Percentiles rank a stretch among this genome's conserved stretches.
Evolutionary conservation across 345 rosid species (phyloP).

Genomic region (Erysimum cheiranthoides): DNA sequence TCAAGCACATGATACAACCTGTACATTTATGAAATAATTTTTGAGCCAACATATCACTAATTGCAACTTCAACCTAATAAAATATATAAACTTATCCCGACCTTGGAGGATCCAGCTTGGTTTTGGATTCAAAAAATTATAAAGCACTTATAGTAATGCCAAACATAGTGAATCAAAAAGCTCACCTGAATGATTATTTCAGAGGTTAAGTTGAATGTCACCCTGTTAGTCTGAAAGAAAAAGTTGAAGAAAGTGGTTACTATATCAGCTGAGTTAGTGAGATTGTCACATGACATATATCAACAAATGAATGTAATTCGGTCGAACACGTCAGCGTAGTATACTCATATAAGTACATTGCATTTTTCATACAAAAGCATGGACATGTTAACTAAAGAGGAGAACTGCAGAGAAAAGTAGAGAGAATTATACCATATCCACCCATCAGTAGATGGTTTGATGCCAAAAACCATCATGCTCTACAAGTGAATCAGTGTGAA

Average conservation of each 20-base stretch:
- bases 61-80: slow-evolving; percentile 12
- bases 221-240: slow-evolving; percentile 81
- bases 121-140: slow-evolving; percentile 28
- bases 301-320: slow-evolving; percentile 3
- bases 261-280: not conserved
- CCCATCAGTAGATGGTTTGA: slow-evolving; percentile 83
- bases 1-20: slow-evolving; percentile 24
- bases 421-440: slow-evolving; percentile 58
- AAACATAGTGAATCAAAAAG: slow-evolving; percentile 26
- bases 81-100: not conserved
- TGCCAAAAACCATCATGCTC: slow-evolving; percentile 83
- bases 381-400: not conserved
- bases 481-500: slow-evolving; percentile 2
- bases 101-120: slow-evolving; percentile 5
- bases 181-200: slow-evolving; percentile 89
- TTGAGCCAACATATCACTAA: slow-evolving; percentile 1
- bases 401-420: slow-evolving; percentile 18
- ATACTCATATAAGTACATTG: not conserved
- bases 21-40: slow-evolving; percentile 4
- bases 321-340: not conserved
- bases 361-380: slow-evolving; percentile 1
- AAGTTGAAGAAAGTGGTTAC: not conserved
- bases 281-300: not conserved
- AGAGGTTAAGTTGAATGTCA: slow-evolving; percentile 83
- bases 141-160: not conserved